Evolutionary conservation across 2,329 filamentous ascomycete genomes (phyloP), one percentile per base, ranked within the genome.

Genomic region (Aspergillus sp.): DNA sequence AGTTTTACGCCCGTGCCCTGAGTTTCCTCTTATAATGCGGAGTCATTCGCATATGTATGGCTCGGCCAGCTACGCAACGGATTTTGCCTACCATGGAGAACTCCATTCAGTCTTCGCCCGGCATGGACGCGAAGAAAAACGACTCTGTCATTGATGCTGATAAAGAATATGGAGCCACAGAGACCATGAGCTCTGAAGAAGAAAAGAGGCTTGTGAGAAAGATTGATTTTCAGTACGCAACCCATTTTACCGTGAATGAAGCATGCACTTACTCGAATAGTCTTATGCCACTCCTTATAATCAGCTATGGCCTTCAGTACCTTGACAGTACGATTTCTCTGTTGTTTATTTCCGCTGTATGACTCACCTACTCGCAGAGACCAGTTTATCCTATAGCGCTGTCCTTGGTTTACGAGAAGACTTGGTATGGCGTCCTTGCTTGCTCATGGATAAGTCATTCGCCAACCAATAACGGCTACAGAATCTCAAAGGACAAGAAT

Each of bases 271-370:
- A 42, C 38, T 11, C 13, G 44, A 36, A 24, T 11, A 63, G 61
- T n/a, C 41, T 65, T 4, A 64, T 65, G 59, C 64, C 64, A 5
- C 47, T 65, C 12, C 47, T 66, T 6, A 62, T 60, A 8, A 39
- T 62, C 32, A 59, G 57, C 12, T 66, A 64, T 20, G 57, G 59
- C 12, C 57, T 67, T 15, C 71, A 74, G 43, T 71, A 66, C 32
- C 60, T 72, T 13, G 71, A 74, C 61, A 74, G 60, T 62, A 55
- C 42, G 55, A 17, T 24, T 38, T 18, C 26, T 24, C 20, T 11
- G 13, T n/a, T n/a, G 6, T 36, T n/a, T n/a, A n/a, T 26, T 17
- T 36, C 1, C 5, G 5, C 8, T 36, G 7, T n/a, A 12, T 50
- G 8, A 53, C 41, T 45, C 18, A 39, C 24, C 7, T 38, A 4